phyloP scores from a whole-genome alignment of 345 rosid species.

The Lepidium sativum region DNA sequence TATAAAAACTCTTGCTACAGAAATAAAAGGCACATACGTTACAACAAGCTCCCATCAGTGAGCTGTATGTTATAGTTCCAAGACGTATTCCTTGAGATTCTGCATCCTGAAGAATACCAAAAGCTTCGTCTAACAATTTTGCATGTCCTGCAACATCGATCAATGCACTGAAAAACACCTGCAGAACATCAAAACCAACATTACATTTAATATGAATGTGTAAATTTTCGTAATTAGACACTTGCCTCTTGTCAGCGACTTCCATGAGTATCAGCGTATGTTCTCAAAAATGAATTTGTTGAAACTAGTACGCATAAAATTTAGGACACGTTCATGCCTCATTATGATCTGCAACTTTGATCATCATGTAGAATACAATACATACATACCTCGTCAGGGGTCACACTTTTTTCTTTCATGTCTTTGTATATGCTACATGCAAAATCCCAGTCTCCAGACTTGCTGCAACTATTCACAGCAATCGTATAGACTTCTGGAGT shows the following conservation, averaged over 20 bases:
- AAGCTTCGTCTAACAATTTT: slow-evolving; percentile 68
- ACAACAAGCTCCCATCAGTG: slow-evolving; percentile 98
- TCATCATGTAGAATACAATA: background rate
- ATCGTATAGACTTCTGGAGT: slow-evolving; percentile 93
- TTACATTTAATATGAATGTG: background rate
- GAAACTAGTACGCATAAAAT: background rate
- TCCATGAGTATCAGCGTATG: background rate
- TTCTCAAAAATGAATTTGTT: background rate
- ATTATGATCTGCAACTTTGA: background rate
- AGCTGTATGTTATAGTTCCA: slow-evolving; percentile 81
- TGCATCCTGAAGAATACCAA: slow-evolving; percentile 59
- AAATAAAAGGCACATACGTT: slow-evolving; percentile 50
- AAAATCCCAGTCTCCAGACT: slow-evolving; percentile 86
- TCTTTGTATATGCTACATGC: slow-evolving; percentile 57
- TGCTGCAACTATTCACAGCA: slow-evolving; percentile 71
- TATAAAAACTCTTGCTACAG: background rate
- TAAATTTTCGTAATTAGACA: background rate
- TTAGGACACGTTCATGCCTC: background rate
- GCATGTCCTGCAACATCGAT: slow-evolving; percentile 88
- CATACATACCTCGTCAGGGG: slow-evolving; percentile 72
- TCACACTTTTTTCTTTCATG: slow-evolving; percentile 64
- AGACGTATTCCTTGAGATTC: slow-evolving; percentile 45
- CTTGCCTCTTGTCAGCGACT: background rate
- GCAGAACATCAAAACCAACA: slow-evolving; percentile 21
- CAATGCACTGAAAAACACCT: slow-evolving; percentile 85